phyloP scores from a whole-genome alignment of 192 early-diverging fungal genomes.

The Allomyces macrogynus region DNA sequence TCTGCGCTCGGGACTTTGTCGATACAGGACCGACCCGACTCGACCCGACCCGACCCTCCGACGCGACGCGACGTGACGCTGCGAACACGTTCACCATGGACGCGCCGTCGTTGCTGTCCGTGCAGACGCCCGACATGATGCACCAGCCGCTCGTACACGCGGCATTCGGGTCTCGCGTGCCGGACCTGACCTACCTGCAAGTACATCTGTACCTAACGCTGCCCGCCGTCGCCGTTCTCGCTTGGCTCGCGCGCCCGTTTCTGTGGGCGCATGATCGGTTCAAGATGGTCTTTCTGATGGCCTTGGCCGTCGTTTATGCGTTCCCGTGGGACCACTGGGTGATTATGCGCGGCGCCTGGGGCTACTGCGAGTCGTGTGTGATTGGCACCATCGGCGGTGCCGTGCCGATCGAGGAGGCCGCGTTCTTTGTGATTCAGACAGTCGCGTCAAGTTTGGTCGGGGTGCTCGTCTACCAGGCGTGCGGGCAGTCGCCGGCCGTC shows the following conservation, averaged over 20 bases:
- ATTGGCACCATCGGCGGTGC: constrained; percentile 11
- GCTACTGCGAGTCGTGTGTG: constrained; percentile 9
- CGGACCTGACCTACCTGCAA: constrained; percentile 8
- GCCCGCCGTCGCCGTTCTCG: constrained; percentile 6
- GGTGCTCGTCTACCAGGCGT: neutral
- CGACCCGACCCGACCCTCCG: too few relatives aligned
- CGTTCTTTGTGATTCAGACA: constrained; percentile 19
- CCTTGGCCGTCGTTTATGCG: constrained; percentile 13
- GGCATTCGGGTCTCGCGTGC: constrained; percentile 1
- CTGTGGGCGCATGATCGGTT: constrained; percentile 1
- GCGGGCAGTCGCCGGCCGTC: neutral
- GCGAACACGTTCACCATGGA: too few relatives aligned
- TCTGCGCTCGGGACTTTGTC: too few relatives aligned
- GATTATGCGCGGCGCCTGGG: constrained; percentile 13
- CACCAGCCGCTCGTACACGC: neutral
- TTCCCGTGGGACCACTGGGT: constrained; percentile 19
- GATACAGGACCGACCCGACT: too few relatives aligned
- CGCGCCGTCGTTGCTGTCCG: too few relatives aligned
- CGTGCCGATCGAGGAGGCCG: constrained; percentile 19
- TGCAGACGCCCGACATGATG: neutral
- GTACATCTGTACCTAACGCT: constrained; percentile 12
- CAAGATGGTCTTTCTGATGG: neutral
- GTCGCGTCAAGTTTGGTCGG: constrained; percentile 6
- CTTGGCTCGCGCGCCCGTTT: constrained; percentile 3
- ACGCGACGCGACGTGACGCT: too few relatives aligned